phyloP scores from a whole-genome alignment of 2,329 filamentous ascomycete genomes.

The Phialophora expanda region DNA sequence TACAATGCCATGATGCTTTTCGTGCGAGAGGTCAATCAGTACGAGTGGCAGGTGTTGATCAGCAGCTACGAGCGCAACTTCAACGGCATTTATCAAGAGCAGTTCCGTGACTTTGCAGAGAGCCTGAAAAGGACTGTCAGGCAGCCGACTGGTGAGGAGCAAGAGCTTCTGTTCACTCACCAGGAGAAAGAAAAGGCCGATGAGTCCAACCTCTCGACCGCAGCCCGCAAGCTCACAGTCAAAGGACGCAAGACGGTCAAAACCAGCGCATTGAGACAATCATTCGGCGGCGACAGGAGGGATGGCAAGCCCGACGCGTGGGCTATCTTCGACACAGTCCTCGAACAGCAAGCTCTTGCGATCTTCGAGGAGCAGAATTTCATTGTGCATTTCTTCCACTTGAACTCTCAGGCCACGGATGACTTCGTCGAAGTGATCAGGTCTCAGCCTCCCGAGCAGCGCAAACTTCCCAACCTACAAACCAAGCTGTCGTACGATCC shows the following conservation, averaged over 20 bases:
- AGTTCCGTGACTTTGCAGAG: conserved; percentile 77
- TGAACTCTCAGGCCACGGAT: conserved; percentile 77
- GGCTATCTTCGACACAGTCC: conserved; percentile 77
- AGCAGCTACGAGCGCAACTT: conserved; percentile 80
- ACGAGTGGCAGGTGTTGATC: conserved; percentile 80
- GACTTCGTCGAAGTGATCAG: conserved; percentile 85
- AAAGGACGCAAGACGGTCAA: conserved; percentile 83
- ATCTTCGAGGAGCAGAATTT: conserved; percentile 97
- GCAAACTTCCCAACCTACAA: conserved; percentile 74
- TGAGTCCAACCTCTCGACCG: conserved; percentile 66
- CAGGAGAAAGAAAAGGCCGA: conserved; percentile 87
- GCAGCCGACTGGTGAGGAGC: conserved; percentile 76
- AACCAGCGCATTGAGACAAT: conserved; percentile 52
- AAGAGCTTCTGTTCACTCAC: conserved; percentile 84
- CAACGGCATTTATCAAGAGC: conserved; percentile 76
- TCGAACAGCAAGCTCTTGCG: conserved; percentile 81
- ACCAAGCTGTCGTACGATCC: conserved; percentile 82
- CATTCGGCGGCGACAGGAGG: conserved; percentile 54
- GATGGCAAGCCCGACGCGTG: conserved; percentile 74
- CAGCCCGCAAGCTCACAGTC: conserved; percentile 88
- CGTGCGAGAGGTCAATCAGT: conserved; percentile 78
- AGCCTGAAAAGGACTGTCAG: conserved; percentile 80
- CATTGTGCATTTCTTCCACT: conserved; percentile 94
- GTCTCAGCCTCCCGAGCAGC: conserved; percentile 67
- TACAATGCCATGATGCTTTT: conserved; percentile 89